Percentiles rank a stretch among this genome's conserved stretches.
Conservation (phyloP, 2,329 filamentous ascomycete genomes). For the Thielaviopsis musarum region DNA sequence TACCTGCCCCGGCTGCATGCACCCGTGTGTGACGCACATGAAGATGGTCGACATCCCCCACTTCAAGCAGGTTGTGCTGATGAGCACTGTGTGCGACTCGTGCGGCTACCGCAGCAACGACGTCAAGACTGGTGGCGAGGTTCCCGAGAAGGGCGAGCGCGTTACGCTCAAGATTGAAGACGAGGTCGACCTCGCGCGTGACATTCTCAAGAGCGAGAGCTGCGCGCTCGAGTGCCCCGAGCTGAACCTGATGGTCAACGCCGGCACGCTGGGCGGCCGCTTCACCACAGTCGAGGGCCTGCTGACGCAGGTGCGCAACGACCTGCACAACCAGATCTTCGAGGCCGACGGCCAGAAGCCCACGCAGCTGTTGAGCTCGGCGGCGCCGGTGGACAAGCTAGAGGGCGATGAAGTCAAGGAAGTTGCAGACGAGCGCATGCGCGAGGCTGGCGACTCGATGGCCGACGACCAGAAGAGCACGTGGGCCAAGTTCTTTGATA, state of each 20-base stretch:
- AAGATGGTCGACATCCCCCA: conserved; percentile 97
- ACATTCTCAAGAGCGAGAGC: conserved; percentile 92
- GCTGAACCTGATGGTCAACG: conserved; percentile 72
- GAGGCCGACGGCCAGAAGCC: conserved; percentile 32
- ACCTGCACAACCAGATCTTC: conserved; percentile 79
- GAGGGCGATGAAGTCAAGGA: conserved; percentile 17
- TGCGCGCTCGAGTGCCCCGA: conserved; percentile 79
- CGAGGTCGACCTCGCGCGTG: conserved; percentile 61
- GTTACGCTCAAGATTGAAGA: conserved; percentile 61
- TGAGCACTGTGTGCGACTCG: conserved; percentile 80
- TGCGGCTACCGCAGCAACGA: conserved; percentile 95
- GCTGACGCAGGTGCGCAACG: conserved; percentile 78
- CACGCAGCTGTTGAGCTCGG: neutral
- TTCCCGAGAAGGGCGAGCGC: conserved; percentile 70
- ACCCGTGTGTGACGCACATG: conserved; percentile 81
- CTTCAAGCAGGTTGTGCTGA: conserved; percentile 93
- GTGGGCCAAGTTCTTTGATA: conserved; percentile 70
- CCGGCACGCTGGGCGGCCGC: conserved; percentile 82
- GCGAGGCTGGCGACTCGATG: conserved; percentile 62
- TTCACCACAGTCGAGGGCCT: conserved; percentile 96
- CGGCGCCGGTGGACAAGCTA: conserved; percentile 2
- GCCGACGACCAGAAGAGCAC: conserved; percentile 42
- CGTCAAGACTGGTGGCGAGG: conserved; percentile 89
- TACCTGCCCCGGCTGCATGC: conserved; percentile 78
- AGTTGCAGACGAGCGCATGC: conserved; percentile 38